A percentile compares a stretch with the other conserved stretches of the same genome.
phyloP scores from a whole-genome alignment of 2,329 filamentous ascomycete genomes.

The Xylaria sp. region DNA sequence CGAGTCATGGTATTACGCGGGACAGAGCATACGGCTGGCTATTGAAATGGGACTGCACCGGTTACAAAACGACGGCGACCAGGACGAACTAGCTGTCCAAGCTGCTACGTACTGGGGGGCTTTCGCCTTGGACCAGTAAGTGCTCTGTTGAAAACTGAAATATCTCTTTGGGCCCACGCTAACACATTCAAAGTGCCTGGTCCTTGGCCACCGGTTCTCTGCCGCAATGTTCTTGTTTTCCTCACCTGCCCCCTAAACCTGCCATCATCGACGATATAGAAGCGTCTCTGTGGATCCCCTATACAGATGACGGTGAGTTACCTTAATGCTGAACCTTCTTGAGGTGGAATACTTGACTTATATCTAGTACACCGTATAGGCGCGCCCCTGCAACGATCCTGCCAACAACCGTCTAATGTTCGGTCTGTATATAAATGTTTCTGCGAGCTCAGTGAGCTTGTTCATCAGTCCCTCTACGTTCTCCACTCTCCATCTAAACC shows the following conservation, averaged over 20 bases:
- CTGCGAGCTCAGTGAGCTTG: constrained; percentile 72
- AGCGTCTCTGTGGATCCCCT: constrained; percentile 61
- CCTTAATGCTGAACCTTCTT: neutral
- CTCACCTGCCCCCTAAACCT: constrained; percentile 61
- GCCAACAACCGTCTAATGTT: constrained; percentile 67
- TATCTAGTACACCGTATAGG: constrained; percentile 40
- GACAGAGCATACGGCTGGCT: constrained; percentile 71
- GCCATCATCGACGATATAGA: constrained; percentile 63
- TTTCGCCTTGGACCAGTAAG: constrained; percentile 66
- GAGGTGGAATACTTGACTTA: neutral
- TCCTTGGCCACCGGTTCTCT: constrained; percentile 65
- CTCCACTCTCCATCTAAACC: constrained; percentile 71
- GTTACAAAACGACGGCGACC: constrained; percentile 49
- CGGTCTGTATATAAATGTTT: constrained; percentile 70
- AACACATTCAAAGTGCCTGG: constrained; percentile 55
- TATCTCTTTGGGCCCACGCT: constrained; percentile 18
- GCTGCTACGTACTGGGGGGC: constrained; percentile 65
- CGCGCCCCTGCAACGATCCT: constrained; percentile 56
- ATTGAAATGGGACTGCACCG: constrained; percentile 72
- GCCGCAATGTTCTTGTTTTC: constrained; percentile 61
- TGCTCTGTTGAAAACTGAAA: constrained; percentile 12
- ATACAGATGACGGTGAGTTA: constrained; percentile 59
- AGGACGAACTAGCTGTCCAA: constrained; percentile 61
- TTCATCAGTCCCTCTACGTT: constrained; percentile 71
- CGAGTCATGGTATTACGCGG: constrained; percentile 72